A percentile compares a stretch with the other conserved stretches of the same genome.
These are phyloP conservation scores for Wallacemonas rigidus DNA, from an alignment of 208 protist genomes.

Conservation along the genomic window DNA sequence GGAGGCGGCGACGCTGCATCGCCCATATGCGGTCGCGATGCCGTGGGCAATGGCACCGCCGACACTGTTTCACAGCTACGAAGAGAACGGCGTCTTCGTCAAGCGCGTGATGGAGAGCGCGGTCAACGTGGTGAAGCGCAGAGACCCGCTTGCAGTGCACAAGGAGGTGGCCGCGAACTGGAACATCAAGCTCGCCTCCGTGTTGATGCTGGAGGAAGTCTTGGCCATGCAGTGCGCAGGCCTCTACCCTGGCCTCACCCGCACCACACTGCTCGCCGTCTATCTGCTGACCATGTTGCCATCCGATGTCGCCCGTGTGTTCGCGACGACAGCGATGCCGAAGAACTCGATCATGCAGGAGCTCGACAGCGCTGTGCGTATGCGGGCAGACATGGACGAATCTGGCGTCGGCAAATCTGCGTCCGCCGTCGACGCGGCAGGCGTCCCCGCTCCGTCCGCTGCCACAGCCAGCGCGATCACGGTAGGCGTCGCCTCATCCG, in stretches of 20 bases:
- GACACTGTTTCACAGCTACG: slow-evolving; percentile 58
- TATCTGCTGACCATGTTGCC: slow-evolving; percentile 79
- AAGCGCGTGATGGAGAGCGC: slow-evolving; percentile 74
- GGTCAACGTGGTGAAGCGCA: slow-evolving; percentile 46
- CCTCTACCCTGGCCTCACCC: slow-evolving; percentile 65
- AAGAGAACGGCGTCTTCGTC: slow-evolving; percentile 59
- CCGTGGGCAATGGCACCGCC: slow-evolving; percentile 51
- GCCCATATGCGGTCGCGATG: slow-evolving; percentile 48
- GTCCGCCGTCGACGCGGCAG: neutral
- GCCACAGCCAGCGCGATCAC: neutral
- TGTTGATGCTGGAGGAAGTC: slow-evolving; percentile 76
- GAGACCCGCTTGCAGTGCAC: slow-evolving; percentile 60
- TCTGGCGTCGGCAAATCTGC: too few species aligned
- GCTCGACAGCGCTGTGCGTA: slow-evolving; percentile 75
- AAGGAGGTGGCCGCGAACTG: slow-evolving; percentile 79
- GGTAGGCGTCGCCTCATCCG: too few species aligned
- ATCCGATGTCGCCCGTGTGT: slow-evolving; percentile 72
- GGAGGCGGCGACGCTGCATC: slow-evolving; percentile 51
- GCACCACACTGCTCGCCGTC: slow-evolving; percentile 65
- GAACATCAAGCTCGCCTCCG: slow-evolving; percentile 74
- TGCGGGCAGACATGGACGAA: slow-evolving; percentile 28
- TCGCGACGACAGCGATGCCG: slow-evolving; percentile 47
- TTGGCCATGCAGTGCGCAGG: slow-evolving; percentile 49
- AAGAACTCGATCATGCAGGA: slow-evolving; percentile 65
- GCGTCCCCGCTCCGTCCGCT: too few species aligned